A percentile compares a stretch with the other conserved stretches of the same genome.
Evolutionary conservation across 78 protist species (phyloP).

Genomic region (Guillardia theta): DNA sequence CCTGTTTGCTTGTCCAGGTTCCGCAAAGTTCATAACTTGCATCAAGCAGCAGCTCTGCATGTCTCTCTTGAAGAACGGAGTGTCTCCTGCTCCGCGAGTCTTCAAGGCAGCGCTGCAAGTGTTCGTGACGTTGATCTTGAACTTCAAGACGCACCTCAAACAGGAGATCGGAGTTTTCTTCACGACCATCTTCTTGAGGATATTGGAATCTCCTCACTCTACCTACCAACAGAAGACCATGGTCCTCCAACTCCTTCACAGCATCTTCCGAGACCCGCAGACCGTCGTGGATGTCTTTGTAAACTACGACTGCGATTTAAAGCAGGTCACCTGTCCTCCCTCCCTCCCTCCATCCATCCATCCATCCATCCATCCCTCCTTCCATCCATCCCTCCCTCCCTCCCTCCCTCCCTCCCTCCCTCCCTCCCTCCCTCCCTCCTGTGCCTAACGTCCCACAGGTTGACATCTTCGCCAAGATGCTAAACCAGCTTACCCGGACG

Average conservation of each 20-base stretch:
- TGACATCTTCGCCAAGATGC: slow-evolving; percentile 80
- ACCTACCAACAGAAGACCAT: slow-evolving; percentile 83
- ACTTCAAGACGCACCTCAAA: slow-evolving; percentile 78
- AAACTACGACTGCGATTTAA: slow-evolving; percentile 95
- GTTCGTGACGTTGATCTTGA: slow-evolving; percentile 15
- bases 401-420: no score
- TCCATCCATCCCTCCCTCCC: no score
- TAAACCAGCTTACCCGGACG: slow-evolving; percentile 73
- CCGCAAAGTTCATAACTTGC: neutral
- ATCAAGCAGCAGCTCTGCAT: slow-evolving; percentile 67
- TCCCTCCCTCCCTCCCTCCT: no score
- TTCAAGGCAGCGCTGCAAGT: slow-evolving; percentile 46
- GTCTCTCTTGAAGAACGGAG: slow-evolving; percentile 75
- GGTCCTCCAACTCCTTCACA: slow-evolving; percentile 69
- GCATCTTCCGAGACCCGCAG: slow-evolving; percentile 62
- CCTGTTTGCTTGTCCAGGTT: no score
- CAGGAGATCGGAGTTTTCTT: slow-evolving; percentile 86
- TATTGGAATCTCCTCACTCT: slow-evolving; percentile 70
- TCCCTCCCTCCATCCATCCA: no score
- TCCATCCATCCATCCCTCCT: no score
- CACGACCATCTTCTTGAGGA: slow-evolving; percentile 74
- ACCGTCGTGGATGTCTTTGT: slow-evolving; percentile 82
- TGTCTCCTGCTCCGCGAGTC: slow-evolving; percentile 52
- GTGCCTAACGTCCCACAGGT: no score
- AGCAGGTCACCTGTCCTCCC: no score